Conservation (phyloP, 2,329 filamentous ascomycete genomes). For the Eurotiales sp. region DNA sequence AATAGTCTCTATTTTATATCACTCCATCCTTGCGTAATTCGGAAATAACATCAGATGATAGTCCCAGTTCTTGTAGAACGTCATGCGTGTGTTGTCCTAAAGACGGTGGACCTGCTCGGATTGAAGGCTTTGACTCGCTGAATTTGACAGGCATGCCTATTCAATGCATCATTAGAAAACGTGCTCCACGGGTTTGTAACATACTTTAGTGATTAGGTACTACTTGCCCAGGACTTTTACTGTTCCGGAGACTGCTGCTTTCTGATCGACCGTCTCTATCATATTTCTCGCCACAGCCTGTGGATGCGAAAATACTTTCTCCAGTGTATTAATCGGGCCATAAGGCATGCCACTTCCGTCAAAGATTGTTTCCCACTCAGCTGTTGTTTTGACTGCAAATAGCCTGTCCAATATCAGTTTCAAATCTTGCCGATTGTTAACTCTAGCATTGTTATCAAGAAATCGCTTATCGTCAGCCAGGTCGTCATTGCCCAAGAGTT, state of each 20-base stretch:
- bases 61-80: slow-evolving; percentile 23
- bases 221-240: slow-evolving; percentile 27
- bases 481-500: slow-evolving; percentile 53
- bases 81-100: slow-evolving; percentile 31
- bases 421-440: slow-evolving; percentile 47
- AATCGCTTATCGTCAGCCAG: slow-evolving; percentile 61
- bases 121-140: slow-evolving; percentile 23
- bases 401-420: slow-evolving; percentile 32
- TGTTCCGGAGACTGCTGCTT: slow-evolving; percentile 21
- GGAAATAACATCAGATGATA: slow-evolving; percentile 16
- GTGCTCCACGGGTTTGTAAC: neutral
- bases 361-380: slow-evolving; percentile 40
- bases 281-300: slow-evolving; percentile 41
- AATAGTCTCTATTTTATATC: neutral
- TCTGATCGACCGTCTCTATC: slow-evolving; percentile 26
- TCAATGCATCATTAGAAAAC: neutral
- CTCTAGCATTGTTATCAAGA: slow-evolving; percentile 59
- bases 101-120: slow-evolving; percentile 23
- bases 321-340: slow-evolving; percentile 42
- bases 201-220: neutral
- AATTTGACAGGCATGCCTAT: slow-evolving; percentile 30
- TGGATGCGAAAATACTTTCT: slow-evolving; percentile 43
- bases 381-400: slow-evolving; percentile 35
- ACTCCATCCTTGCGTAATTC: slow-evolving; percentile 20
- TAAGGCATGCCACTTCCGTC: slow-evolving; percentile 45